Percentiles rank a stretch among this genome's conserved stretches.
phyloP scores from a whole-genome alignment of 2,329 filamentous ascomycete species.

The Zasmidium angulare region DNA sequence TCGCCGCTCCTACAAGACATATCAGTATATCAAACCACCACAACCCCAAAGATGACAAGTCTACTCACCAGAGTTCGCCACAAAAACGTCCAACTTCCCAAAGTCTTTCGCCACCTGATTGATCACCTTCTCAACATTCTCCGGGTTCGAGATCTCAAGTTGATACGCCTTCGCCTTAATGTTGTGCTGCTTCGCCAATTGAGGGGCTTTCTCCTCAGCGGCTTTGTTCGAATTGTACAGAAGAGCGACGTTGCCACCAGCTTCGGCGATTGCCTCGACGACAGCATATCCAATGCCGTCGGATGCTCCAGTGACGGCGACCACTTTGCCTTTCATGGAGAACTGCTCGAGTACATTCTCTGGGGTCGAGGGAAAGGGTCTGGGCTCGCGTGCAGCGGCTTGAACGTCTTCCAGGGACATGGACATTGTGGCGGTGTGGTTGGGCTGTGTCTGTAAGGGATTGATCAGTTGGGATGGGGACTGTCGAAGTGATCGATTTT shows the following conservation, averaged over 20 bases:
- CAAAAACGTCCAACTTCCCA: slow-evolving; percentile 80
- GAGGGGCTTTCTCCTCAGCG: slow-evolving; percentile 2
- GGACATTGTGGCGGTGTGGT: slow-evolving; percentile 4
- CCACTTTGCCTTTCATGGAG: slow-evolving; percentile 70
- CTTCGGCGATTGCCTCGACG: slow-evolving; percentile 83
- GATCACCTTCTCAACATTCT: slow-evolving; percentile 63
- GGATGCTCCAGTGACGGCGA: slow-evolving; percentile 83
- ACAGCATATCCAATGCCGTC: slow-evolving; percentile 85
- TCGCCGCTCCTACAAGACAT: slow-evolving; percentile 64
- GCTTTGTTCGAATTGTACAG: slow-evolving; percentile 79
- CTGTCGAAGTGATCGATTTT: not conserved
- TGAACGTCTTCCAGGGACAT: slow-evolving; percentile 9
- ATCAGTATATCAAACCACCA: no score
- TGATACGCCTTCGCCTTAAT: slow-evolving; percentile 52
- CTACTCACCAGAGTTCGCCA: slow-evolving; percentile 70
- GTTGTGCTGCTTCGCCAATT: slow-evolving; percentile 22
- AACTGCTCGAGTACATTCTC: slow-evolving; percentile 17
- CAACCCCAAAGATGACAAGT: no score
- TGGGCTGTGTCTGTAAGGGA: no score
- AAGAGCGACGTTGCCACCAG: slow-evolving; percentile 81
- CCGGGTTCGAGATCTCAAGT: slow-evolving; percentile 68
- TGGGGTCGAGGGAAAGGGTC: slow-evolving; percentile 29
- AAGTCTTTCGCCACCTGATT: slow-evolving; percentile 68
- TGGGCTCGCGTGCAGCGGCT: slow-evolving; percentile 12
- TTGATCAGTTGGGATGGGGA: no score